Conservation (phyloP, 257 asterid species). For the Prunella vulgaris region DNA sequence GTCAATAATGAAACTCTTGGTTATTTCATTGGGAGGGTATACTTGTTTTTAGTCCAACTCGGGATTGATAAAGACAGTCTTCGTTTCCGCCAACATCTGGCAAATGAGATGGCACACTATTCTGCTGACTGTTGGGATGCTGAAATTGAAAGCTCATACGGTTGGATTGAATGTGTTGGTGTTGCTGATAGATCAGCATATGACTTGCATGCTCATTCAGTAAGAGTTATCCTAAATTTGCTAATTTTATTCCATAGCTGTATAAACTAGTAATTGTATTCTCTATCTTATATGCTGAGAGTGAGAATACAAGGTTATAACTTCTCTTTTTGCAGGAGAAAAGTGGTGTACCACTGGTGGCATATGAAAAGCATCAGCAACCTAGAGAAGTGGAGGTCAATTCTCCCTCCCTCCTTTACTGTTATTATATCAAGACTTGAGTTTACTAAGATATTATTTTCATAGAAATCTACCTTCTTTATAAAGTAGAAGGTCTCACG, state of each 20-base stretch:
- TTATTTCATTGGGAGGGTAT: constrained; percentile 57
- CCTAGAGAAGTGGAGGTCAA: constrained; percentile 75
- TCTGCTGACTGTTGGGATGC: constrained; percentile 78
- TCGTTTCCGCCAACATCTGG: constrained; percentile 60
- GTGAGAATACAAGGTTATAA: background rate
- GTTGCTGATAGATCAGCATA: constrained; percentile 72
- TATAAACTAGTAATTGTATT: background rate
- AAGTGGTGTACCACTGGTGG: constrained; percentile 57
- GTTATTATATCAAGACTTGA: background rate
- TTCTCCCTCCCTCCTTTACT: background rate
- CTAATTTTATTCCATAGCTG: background rate
- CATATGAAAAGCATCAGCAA: constrained; percentile 52
- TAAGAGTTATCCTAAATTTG: constrained; percentile 19
- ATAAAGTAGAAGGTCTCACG: background rate
- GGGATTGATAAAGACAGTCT: constrained; percentile 59
- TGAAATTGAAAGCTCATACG: constrained; percentile 62
- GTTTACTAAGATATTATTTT: background rate
- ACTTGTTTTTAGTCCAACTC: constrained; percentile 49
- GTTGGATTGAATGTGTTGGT: constrained; percentile 76
- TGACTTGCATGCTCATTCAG: constrained; percentile 61
- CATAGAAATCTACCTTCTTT: background rate
- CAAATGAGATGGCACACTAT: constrained; percentile 76
- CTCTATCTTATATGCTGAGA: background rate
- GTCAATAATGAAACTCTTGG: constrained; percentile 63
- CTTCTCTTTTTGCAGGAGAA: constrained; percentile 38